Percentiles rank a stretch among this genome's conserved stretches.
phyloP scores from a whole-genome alignment of 2,329 filamentous ascomycete species.

The Neofusicoccum cordaticola region DNA sequence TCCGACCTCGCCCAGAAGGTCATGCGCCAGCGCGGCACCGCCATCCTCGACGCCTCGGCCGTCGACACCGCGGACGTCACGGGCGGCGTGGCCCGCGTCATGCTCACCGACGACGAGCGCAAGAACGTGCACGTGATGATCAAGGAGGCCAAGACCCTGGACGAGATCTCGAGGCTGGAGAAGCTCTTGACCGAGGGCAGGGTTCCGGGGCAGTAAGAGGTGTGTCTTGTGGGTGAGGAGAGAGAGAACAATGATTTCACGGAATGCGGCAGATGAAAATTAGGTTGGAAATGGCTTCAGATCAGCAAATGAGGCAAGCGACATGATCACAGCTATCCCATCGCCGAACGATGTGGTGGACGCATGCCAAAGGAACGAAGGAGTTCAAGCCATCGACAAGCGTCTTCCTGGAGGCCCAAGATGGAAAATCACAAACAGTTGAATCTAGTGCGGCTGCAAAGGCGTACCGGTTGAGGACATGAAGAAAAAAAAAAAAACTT shows the following conservation, averaged over 20 bases:
- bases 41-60: slow-evolving; percentile 58
- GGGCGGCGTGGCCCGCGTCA: slow-evolving; percentile 68
- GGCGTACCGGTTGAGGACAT: background rate
- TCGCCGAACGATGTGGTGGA: no score
- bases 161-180: slow-evolving; percentile 86
- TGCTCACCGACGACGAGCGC: slow-evolving; percentile 85
- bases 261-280: no score
- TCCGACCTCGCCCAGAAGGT: slow-evolving; percentile 81
- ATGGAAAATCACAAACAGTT: no score
- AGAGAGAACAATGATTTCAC: background rate
- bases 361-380: no score
- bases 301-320: no score
- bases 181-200: slow-evolving; percentile 84
- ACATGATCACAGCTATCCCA: no score
- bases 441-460: background rate
- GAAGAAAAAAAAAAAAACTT: background rate
- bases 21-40: slow-evolving; percentile 77
- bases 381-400: no score
- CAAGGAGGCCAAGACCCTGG: slow-evolving; percentile 79
- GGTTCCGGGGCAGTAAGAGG: slow-evolving; percentile 3
- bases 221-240: no score
- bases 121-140: slow-evolving; percentile 83
- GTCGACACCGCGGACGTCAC: slow-evolving; percentile 35
- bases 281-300: no score
- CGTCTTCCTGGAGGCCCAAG: no score